Base-by-base conservation (phyloP, 371 early-diverging fungal genomes). In the Mucor lusitanicus region DNA sequence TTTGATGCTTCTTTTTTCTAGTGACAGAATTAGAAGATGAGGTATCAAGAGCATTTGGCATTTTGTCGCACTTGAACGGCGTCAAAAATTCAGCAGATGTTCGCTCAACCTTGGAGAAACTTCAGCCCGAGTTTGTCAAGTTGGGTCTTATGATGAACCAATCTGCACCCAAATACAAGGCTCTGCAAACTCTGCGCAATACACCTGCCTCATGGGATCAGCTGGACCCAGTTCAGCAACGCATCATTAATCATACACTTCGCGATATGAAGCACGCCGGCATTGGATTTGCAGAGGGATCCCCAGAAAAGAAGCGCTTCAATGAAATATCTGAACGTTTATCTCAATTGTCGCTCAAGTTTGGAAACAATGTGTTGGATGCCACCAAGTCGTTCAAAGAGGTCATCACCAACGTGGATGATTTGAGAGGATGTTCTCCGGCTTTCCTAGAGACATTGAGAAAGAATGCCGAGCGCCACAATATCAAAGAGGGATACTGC, bases 291-390 rank as follows among this genome's bases (percentile, higher is more conserved):
- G 79, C 80, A 32, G 82, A 75, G 7, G 85, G 80, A 1, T 76
- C 86, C 2, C 71, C 78, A 9, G 85, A 88, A 59, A 79, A 82
- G 65, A 77, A 74, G 28, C 76, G 86, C 13, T 88, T 86, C 57
- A 87, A 87, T 42, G 85, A 85, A 59, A 84, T 88, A 23, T 84
- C 83, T 19, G 86, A 86, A 42, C 78, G 82, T 15, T 67, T 85
- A 58, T 88, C 90, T 0, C 78, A 84, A 37, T 68, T 90, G 9
- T 85, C 85, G 1, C 76, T 86, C 30, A 71, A 67, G 15, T 90
- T 90, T 70, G 77, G 81, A 42, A 88, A 90, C 67, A 83, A 90
- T 63, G 80, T 87, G 0, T 75, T 85, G 68, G 90, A 90, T 72
- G 86, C 86, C 5, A 88, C 88, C n/a, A 88, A 87, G 53, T 79